A percentile compares a stretch with the other conserved stretches of the same genome.
phyloP scores from a whole-genome alignment of 108 stramenopile species.

The Mediolabrus comicus region DNA sequence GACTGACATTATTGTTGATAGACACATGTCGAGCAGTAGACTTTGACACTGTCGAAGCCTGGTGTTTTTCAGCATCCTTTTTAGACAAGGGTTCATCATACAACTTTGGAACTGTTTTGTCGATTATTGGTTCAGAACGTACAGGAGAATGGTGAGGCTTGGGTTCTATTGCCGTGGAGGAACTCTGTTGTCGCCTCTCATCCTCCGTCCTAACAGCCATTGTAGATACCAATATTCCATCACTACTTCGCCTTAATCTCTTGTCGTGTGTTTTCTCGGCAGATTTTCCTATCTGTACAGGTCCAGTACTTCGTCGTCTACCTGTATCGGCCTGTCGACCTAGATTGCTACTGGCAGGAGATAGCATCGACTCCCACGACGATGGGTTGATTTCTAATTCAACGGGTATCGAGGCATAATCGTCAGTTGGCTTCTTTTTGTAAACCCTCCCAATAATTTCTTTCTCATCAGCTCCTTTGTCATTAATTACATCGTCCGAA shows the following conservation, averaged over 20 bases:
- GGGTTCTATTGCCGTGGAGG: neutral
- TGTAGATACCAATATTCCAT: neutral
- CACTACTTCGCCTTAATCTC: neutral
- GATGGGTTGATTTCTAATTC: conserved; percentile 23
- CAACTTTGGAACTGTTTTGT: neutral
- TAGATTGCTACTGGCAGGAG: neutral
- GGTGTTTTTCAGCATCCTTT: neutral
- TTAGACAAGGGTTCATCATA: neutral
- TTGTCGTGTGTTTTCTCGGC: neutral
- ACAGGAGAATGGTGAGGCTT: neutral
- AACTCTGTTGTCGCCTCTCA: neutral
- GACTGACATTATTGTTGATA: neutral
- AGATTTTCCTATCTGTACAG: neutral
- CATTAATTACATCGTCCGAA: neutral
- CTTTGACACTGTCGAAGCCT: too few species aligned
- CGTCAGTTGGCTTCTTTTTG: conserved; percentile 1
- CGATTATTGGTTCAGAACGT: neutral
- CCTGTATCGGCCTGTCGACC: too few species aligned
- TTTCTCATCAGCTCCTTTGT: neutral
- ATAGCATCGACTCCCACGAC: neutral
- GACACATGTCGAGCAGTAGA: neutral
- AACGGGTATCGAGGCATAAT: conserved; percentile 18
- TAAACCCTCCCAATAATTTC: conserved; percentile 27
- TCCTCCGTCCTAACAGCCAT: neutral
- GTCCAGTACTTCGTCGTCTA: neutral